Conservation (phyloP, 768 basidiomycete genomes). For the Melanogaster broomeanus region DNA sequence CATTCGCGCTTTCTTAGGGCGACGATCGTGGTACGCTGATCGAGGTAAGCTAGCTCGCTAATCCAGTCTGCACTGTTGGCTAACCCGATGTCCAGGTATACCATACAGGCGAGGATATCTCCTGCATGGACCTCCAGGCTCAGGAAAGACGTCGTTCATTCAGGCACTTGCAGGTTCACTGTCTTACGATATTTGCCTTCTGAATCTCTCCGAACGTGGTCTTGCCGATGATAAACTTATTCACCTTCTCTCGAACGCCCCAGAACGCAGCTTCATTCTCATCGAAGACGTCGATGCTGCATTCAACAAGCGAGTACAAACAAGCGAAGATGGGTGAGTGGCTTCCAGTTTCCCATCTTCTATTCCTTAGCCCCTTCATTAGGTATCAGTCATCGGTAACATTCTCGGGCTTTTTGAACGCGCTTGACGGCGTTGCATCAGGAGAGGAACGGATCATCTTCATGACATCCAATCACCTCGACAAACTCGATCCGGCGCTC, state of each 20-base stretch:
- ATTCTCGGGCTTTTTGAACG: constrained; percentile 96
- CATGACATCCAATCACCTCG: constrained; percentile 98
- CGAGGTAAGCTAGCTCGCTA: constrained; percentile 60
- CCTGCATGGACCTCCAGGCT: constrained; percentile 94
- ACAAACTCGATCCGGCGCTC: constrained; percentile 87
- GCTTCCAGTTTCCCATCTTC: background rate
- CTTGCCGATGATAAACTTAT: constrained; percentile 96
- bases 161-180: constrained; percentile 93
- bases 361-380: constrained; percentile 14
- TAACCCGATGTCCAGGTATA: constrained; percentile 60
- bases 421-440: constrained; percentile 95
- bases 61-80: constrained; percentile 1
- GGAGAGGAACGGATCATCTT: constrained; percentile 98
- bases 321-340: constrained; percentile 86
- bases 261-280: constrained; percentile 90
- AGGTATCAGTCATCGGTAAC: constrained; percentile 96
- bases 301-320: constrained; percentile 91
- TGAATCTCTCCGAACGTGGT: constrained; percentile 95
- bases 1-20: constrained; percentile 74
- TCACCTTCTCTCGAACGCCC: constrained; percentile 89
- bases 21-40: constrained; percentile 95
- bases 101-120: constrained; percentile 97
- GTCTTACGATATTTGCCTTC: constrained; percentile 92
- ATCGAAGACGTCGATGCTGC: constrained; percentile 98
- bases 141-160: constrained; percentile 98